Evolutionary conservation across 2,329 filamentous ascomycete genomes (phyloP).

Genomic region (Achaetomium macrosporum): DNA sequence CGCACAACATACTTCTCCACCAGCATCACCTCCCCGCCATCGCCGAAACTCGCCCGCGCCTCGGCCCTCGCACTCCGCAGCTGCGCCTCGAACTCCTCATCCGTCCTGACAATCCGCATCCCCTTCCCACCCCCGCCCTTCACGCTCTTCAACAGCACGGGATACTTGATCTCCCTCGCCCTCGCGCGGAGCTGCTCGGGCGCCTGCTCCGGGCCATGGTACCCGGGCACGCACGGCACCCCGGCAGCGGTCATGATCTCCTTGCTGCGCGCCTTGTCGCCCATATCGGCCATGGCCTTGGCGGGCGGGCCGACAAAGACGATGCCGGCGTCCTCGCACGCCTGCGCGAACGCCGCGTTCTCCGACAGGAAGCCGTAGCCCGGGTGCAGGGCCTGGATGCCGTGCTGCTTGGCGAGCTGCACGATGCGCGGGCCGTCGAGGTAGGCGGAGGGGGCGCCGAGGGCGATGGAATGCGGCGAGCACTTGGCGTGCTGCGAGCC

Average conservation of each 20-base stretch:
- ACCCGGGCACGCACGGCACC: slow-evolving; percentile 93
- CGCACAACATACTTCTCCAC: slow-evolving; percentile 77
- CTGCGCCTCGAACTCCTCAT: slow-evolving; percentile 64
- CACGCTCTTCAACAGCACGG: slow-evolving; percentile 74
- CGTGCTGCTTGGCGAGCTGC: slow-evolving; percentile 73
- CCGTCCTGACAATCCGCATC: slow-evolving; percentile 65
- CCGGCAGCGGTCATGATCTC: slow-evolving; percentile 95
- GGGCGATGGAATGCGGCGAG: slow-evolving; percentile 75
- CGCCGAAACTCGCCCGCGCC: slow-evolving; percentile 73
- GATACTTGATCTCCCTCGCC: slow-evolving; percentile 64
- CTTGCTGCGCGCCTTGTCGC: slow-evolving; percentile 87
- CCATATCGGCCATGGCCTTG: slow-evolving; percentile 80
- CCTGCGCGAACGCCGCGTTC: slow-evolving; percentile 82
- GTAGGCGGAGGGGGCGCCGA: slow-evolving; percentile 81
- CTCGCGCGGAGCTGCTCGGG: slow-evolving; percentile 55
- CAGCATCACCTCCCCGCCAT: slow-evolving; percentile 71
- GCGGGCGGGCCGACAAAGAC: slow-evolving; percentile 91
- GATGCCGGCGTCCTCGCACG: slow-evolving; percentile 83
- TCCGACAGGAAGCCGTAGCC: slow-evolving; percentile 96
- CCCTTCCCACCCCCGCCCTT: slow-evolving; percentile 80
- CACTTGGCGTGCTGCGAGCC: slow-evolving; percentile 80
- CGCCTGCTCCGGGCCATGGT: slow-evolving; percentile 82
- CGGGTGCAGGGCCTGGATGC: slow-evolving; percentile 87
- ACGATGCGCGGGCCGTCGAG: slow-evolving; percentile 93
- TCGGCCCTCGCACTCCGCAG: slow-evolving; percentile 68